Evolutionary conservation across 139 green algal species (phyloP).

Genomic region (Marvania coccoides): DNA sequence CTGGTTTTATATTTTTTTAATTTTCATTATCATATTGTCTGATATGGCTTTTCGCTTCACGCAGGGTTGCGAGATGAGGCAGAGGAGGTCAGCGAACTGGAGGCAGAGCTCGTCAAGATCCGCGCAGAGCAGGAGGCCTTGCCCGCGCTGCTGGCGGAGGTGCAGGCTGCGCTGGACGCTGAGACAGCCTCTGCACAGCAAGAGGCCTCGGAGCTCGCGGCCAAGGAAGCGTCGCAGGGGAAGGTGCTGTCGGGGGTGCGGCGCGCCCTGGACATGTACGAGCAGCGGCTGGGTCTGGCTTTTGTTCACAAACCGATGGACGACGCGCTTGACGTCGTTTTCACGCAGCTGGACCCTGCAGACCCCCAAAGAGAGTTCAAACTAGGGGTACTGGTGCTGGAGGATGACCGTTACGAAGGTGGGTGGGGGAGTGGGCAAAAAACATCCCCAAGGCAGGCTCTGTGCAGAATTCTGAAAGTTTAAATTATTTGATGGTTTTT

Average conservation of each 20-base stretch:
- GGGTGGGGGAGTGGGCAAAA: no score
- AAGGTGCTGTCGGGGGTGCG: slow-evolving; percentile 12
- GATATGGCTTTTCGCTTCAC: neutral
- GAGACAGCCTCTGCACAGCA: slow-evolving; percentile 8
- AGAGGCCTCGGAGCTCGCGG: slow-evolving; percentile 5
- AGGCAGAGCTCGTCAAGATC: slow-evolving; percentile 6
- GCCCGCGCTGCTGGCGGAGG: slow-evolving; percentile 9
- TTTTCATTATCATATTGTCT: no score
- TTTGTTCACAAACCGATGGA: slow-evolving; percentile 7
- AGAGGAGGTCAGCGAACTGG: neutral
- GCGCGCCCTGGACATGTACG: slow-evolving; percentile 14
- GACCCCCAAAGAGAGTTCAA: neutral
- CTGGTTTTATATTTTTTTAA: no score
- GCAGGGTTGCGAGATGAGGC: slow-evolving; percentile 11
- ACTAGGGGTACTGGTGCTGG: neutral
- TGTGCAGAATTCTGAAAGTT: no score
- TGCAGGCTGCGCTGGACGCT: slow-evolving; percentile 8
- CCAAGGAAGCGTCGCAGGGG: slow-evolving; percentile 3
- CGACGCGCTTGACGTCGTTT: neutral
- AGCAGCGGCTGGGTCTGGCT: slow-evolving; percentile 6
- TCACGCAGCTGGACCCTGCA: neutral
- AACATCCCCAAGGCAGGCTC: no score
- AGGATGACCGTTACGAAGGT: neutral
- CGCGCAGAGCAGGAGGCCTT: slow-evolving; percentile 10
- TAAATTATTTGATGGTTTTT: no score